Evolutionary conservation across 2,329 filamentous ascomycete species (phyloP).

Genomic region (Venturia nashicola): DNA sequence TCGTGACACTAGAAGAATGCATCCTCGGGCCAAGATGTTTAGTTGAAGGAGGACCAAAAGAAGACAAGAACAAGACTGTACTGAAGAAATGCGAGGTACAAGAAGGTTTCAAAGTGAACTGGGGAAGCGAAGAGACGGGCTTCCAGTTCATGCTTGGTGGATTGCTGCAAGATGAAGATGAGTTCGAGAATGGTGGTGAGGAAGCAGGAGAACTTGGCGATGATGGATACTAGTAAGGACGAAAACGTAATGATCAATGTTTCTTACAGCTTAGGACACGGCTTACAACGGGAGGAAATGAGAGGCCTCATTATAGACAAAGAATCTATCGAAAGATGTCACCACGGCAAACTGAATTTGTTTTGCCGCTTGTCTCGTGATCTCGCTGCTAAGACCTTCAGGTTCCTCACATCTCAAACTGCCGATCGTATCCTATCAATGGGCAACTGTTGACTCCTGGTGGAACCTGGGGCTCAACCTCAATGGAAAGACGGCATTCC

Average conservation of each 20-base stretch:
- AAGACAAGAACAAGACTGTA: constrained; percentile 31
- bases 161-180: not conserved
- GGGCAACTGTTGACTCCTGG: too few relatives aligned
- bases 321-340: too few relatives aligned
- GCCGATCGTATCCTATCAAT: too few relatives aligned
- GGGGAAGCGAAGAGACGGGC: constrained; percentile 41
- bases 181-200: not conserved
- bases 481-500: too few relatives aligned
- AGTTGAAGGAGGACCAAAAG: constrained; percentile 62
- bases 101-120: constrained; percentile 69
- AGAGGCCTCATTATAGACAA: not conserved
- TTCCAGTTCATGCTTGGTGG: not conserved
- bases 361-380: too few relatives aligned
- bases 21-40: constrained; percentile 71
- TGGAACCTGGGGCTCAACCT: too few relatives aligned
- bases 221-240: not conserved
- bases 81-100: constrained; percentile 87
- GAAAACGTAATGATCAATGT: not conserved
- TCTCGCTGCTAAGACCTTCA: too few relatives aligned
- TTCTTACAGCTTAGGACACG: not conserved
- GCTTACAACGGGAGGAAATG: not conserved
- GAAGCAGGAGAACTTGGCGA: not conserved
- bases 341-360: too few relatives aligned
- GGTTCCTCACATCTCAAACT: too few relatives aligned
- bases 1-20: constrained; percentile 75